phyloP scores from a whole-genome alignment of 371 early-diverging fungal species.

The Mucor racemosus region DNA sequence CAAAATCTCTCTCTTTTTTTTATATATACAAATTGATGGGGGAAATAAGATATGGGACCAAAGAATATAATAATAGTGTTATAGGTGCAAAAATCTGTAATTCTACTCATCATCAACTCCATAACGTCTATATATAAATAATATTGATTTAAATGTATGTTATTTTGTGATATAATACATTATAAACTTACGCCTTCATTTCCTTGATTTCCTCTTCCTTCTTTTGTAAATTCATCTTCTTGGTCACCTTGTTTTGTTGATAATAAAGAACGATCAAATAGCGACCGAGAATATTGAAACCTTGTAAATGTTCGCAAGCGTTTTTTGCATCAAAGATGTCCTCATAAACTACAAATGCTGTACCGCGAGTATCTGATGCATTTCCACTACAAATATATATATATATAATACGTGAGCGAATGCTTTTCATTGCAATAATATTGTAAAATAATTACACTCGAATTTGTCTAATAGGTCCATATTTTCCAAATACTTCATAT shows the following conservation, averaged over 20 bases:
- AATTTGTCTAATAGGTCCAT: slow-evolving; percentile 95
- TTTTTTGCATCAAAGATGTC: slow-evolving; percentile 97
- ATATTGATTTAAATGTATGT: too few species aligned
- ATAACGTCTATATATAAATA: slow-evolving; percentile 36
- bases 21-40: slow-evolving; percentile 6
- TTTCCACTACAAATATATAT: slow-evolving; percentile 63
- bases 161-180: too few species aligned
- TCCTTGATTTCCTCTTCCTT: slow-evolving; percentile 87
- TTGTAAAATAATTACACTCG: slow-evolving; percentile 60
- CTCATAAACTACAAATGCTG: slow-evolving; percentile 96
- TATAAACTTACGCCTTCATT: slow-evolving; percentile 68
- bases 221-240: slow-evolving; percentile 82
- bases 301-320: slow-evolving; percentile 94
- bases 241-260: slow-evolving; percentile 81
- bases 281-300: slow-evolving; percentile 94
- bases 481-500: slow-evolving; percentile 97
- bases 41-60: too few species aligned
- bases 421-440: background rate
- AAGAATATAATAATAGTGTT: too few species aligned
- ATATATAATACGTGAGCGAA: background rate
- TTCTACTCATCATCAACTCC: slow-evolving; percentile 44
- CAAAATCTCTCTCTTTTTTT: background rate
- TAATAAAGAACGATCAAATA: slow-evolving; percentile 95
- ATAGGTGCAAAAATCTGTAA: too few species aligned
- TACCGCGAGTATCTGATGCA: slow-evolving; percentile 87